Conservation (phyloP, 768 basidiomycete species). For the Mycena metata region DNA sequence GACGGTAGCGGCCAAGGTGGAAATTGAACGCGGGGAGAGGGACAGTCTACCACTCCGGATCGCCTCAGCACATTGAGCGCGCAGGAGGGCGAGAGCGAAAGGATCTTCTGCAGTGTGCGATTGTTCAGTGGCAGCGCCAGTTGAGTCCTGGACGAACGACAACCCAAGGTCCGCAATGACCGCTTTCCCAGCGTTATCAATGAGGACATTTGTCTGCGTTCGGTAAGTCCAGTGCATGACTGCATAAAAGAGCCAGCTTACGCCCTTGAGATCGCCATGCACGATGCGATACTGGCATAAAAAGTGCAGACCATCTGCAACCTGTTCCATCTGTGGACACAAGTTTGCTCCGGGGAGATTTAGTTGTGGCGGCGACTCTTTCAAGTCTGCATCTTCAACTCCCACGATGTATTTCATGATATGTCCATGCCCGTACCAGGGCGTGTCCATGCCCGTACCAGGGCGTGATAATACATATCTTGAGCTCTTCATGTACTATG, state of each 20-base stretch:
- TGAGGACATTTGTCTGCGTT: constrained; percentile 17
- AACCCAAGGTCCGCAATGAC: constrained; percentile 20
- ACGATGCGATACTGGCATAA: constrained; percentile 46
- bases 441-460: constrained; percentile 51
- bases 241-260: neutral
- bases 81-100: constrained; percentile 1
- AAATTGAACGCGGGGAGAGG: neutral
- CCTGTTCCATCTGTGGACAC: constrained; percentile 42
- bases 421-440: too few species aligned
- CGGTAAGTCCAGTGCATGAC: neutral
- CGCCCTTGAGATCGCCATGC: constrained; percentile 59
- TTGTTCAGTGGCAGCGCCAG: neutral
- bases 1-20: constrained; percentile 11
- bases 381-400: neutral
- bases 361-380: neutral
- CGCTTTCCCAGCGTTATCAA: constrained; percentile 17
- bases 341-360: neutral
- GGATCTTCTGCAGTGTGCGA: constrained; percentile 9
- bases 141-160: constrained; percentile 12
- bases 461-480: constrained; percentile 43
- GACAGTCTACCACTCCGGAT: neutral
- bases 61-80: constrained; percentile 2
- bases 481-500: constrained; percentile 32
- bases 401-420: constrained; percentile 35
- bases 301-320: constrained; percentile 46